These are phyloP conservation scores for Phytophthora pisi DNA, from an alignment of 352 stramenopile species.

Conservation along the genomic window DNA sequence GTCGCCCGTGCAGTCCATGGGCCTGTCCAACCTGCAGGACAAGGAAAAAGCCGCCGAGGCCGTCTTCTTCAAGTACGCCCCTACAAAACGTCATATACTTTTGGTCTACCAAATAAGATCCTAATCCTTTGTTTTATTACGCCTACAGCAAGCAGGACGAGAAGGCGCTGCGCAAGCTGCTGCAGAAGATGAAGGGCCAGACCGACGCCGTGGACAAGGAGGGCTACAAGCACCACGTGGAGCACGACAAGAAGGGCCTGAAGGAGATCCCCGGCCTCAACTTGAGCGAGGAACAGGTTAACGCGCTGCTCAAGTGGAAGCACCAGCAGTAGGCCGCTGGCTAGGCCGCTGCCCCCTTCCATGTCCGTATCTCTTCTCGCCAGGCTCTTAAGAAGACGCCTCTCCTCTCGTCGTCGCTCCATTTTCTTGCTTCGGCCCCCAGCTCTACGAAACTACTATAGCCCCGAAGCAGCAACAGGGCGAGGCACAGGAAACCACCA, in stretches of 20 bases:
- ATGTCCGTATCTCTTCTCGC: constrained; percentile 6
- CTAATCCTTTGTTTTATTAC: constrained; percentile 1
- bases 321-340: constrained; percentile 76
- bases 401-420: constrained; percentile 1
- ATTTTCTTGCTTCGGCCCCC: not conserved
- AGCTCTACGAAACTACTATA: constrained; percentile 8
- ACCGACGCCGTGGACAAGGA: constrained; percentile 65
- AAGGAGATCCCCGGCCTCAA: constrained; percentile 68
- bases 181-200: constrained; percentile 89
- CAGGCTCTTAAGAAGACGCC: constrained; percentile 9
- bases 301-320: constrained; percentile 90
- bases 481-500: constrained; percentile 17
- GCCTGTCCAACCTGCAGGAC: constrained; percentile 56
- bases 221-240: constrained; percentile 74
- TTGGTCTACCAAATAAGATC: not conserved
- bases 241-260: constrained; percentile 79
- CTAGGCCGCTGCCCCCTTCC: not conserved
- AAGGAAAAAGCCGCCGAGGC: constrained; percentile 83
- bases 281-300: constrained; percentile 69
- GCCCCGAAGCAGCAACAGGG: constrained; percentile 15
- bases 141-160: constrained; percentile 83
- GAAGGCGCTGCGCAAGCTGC: constrained; percentile 84
- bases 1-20: constrained; percentile 51
- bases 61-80: constrained; percentile 86
- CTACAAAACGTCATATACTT: constrained; percentile 13